Evolutionary conservation across 2,329 filamentous ascomycete genomes (phyloP).

Genomic region (Penicillium paneum): DNA sequence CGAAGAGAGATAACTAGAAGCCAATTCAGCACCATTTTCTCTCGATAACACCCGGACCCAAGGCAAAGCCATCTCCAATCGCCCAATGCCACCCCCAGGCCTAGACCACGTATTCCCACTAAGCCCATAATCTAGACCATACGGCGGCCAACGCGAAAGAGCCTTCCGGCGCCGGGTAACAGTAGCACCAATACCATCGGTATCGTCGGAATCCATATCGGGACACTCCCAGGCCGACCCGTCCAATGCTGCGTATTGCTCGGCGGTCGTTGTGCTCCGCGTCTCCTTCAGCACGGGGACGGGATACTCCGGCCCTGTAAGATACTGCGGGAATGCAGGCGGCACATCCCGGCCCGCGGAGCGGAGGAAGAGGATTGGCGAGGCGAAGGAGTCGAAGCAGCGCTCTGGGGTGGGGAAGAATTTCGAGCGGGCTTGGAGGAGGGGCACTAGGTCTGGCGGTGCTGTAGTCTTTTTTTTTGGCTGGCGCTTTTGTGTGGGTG

Average conservation of each 20-base stretch:
- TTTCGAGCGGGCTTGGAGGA: conserved; percentile 34
- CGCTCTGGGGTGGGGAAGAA: conserved; percentile 39
- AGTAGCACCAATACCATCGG: not conserved
- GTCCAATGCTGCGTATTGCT: not conserved
- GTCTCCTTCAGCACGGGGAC: conserved; percentile 29
- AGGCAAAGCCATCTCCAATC: conserved; percentile 33
- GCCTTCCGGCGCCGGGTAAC: conserved; percentile 34
- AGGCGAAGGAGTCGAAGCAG: conserved; percentile 46
- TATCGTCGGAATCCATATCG: conserved; percentile 1
- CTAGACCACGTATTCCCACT: conserved; percentile 19
- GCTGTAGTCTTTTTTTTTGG: conserved; percentile 14
- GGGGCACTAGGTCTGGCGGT: conserved; percentile 33
- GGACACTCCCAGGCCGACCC: conserved; percentile 8
- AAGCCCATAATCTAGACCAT: conserved; percentile 35
- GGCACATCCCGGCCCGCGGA: conserved; percentile 42
- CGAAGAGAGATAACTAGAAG: not conserved
- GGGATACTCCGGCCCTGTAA: conserved; percentile 34
- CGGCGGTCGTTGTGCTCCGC: not conserved
- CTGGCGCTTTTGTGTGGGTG: not conserved
- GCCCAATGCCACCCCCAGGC: conserved; percentile 15
- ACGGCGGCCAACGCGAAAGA: conserved; percentile 41
- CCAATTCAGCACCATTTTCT: not conserved
- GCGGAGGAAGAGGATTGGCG: conserved; percentile 43
- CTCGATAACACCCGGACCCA: conserved; percentile 30
- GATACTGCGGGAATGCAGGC: conserved; percentile 31